These are phyloP conservation scores for Flueggea neowawraea DNA, from an alignment of 441 rosid species.

Conservation along the genomic window DNA sequence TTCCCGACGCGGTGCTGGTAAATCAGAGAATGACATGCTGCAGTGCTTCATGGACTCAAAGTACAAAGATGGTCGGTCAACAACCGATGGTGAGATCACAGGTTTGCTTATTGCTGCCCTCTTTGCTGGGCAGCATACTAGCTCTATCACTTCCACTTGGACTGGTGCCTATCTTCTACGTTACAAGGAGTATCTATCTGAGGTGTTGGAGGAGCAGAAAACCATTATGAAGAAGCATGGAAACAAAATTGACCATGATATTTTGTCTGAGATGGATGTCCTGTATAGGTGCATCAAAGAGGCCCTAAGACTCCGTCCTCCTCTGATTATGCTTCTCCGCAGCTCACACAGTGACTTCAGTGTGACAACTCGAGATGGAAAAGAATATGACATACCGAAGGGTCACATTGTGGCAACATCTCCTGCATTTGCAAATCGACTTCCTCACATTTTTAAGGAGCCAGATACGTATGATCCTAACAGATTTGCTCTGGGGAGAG, in stretches of 20 bases:
- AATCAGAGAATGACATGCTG: slow-evolving; percentile 88
- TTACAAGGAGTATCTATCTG: slow-evolving; percentile 54
- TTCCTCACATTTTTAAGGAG: slow-evolving; percentile 71
- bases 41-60: slow-evolving; percentile 96
- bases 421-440: slow-evolving; percentile 97
- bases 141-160: slow-evolving; percentile 99
- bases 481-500: slow-evolving; percentile 83
- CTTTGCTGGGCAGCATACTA: slow-evolving; percentile 99
- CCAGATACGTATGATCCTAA: slow-evolving; percentile 91
- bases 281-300: slow-evolving; percentile 94
- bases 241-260: slow-evolving; percentile 80
- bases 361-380: slow-evolving; percentile 79
- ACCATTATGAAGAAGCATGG: slow-evolving; percentile 72
- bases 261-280: slow-evolving; percentile 90
- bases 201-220: slow-evolving; percentile 83
- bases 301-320: slow-evolving; percentile 97
- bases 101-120: slow-evolving; percentile 98
- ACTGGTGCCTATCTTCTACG: slow-evolving; percentile 87
- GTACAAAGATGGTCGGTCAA: slow-evolving; percentile 91
- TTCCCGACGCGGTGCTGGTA: slow-evolving; percentile 69
- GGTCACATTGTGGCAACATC: slow-evolving; percentile 97
- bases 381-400: slow-evolving; percentile 87
- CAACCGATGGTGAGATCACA: slow-evolving; percentile 82
- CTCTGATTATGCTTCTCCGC: slow-evolving; percentile 89
- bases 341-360: slow-evolving; percentile 83